Conservation (phyloP, 306 rosid genomes). For the Vigna unguiculata region DNA sequence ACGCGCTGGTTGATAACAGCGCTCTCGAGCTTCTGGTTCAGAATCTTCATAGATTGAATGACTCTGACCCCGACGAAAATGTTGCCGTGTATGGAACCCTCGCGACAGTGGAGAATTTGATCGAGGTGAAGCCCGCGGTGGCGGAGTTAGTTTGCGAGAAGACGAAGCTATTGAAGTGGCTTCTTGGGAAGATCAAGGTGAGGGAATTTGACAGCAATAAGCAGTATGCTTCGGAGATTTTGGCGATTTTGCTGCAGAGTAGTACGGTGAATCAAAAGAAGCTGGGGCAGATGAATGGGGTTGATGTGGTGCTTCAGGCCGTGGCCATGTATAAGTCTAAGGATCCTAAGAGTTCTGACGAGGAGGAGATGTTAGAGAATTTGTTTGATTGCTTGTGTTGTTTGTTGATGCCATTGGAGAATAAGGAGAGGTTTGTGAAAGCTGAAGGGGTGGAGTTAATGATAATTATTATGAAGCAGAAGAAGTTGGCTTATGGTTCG, state of each 20-base stretch:
- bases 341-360: conserved; percentile 91
- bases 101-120: conserved; percentile 84
- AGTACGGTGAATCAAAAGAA: conserved; percentile 79
- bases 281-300: conserved; percentile 97
- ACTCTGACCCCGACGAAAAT: conserved; percentile 76
- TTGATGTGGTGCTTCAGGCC: conserved; percentile 90
- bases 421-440: conserved; percentile 92
- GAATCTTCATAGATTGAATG: conserved; percentile 73
- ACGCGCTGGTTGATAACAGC: conserved; percentile 72
- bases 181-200: conserved; percentile 87
- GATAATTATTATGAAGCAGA: conserved; percentile 94
- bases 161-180: conserved; percentile 82
- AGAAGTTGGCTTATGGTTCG: conserved; percentile 93
- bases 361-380: conserved; percentile 95
- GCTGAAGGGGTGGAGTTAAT: conserved; percentile 98
- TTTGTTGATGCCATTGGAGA: conserved; percentile 90
- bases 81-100: conserved; percentile 74
- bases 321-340: conserved; percentile 93
- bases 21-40: conserved; percentile 82
- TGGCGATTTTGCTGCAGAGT: conserved; percentile 89
- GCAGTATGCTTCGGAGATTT: conserved; percentile 91
- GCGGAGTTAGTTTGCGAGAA: conserved; percentile 90
- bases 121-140: conserved; percentile 89
- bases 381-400: conserved; percentile 94
- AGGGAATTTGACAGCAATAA: conserved; percentile 89